Evolutionary conservation across 768 basidiomycete genomes (phyloP), one percentile per base, ranked within the genome.

Genomic region (Daedaleopsis sinensis): DNA sequence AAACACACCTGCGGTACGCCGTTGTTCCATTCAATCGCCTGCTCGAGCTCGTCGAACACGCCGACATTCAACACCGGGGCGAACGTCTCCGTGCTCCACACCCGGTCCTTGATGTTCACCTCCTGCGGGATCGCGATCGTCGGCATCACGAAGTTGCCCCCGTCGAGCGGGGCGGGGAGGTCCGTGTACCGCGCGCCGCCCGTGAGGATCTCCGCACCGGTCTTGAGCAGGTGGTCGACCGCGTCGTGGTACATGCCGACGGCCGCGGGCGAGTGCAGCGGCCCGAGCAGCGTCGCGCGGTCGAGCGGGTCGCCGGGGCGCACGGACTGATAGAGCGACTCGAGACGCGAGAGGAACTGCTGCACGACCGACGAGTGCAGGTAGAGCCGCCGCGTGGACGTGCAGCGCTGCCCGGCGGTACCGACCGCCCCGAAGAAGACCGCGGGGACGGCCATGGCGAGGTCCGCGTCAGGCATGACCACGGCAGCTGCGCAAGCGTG

Each of bases 381-480:
- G 76, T 93, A 93, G 19, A 98, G 83, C 59, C 96, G 83, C 61
- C 96, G 85, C 1, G 96, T 98, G 37, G 94, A 89, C 1, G 96
- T 98, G 78, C 96, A 98, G 48, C 90, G 84, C 65, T 83, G 82
- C 16, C 83, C 83, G 11, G 86, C 82, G 37, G 88, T 90, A 36
- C 96, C 96, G 48, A 97, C 88, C 32, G 96, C 93, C 39, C 96
- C 93, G 76, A 98, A 98, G 73, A 94, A 93, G 32, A 96, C 90
- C 5, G 94, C 85, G 15, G 92, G 92, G 16, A 97, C 85, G 39
- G 96, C 96, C 66, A 97, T 86, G 36, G 84, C 82, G 23, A 97
- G 83, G 75, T 97, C 94, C 19, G 96, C 96, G 77, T 97, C 96
- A 52, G 92, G 85, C 85, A 97, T 91, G 65, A 98, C 83, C 67